Evolutionary conservation across 129 eudicot species (phyloP), one percentile per base, ranked within the genome.

Genomic region (Solidago caesia): DNA sequence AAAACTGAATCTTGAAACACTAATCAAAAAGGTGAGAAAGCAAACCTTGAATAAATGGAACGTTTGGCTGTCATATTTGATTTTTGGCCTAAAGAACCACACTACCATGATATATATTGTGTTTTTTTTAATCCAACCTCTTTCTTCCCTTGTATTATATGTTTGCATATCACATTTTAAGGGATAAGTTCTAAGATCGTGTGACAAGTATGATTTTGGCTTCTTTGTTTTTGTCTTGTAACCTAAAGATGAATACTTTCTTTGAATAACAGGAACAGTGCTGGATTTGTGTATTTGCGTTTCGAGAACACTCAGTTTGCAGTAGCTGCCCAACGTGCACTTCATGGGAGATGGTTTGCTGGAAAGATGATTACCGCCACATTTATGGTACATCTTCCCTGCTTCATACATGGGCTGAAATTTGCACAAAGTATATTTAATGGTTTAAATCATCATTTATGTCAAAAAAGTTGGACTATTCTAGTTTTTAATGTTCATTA

Each of bases 261-360:
- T 46, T 82, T 52, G 55, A 6, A 41, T 42, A 67, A 64, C 86
- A 91, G 97, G 84, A 81, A 89, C 68, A 84, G 87, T 72, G 90
- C 85, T 7, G 97, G 97, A 7, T 85, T 81, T 71, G 97, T 91
- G 8, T 91, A 91, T 82, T 59, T 91, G 80, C 85, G 89, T 46
- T 91, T 91, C 75, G 97, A 91, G 45, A 81, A 83, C 64, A 80
- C 86, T 21, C 81, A 80, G 80, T 73, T 92, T 64, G 92, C 97
- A 68, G 75, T 71, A 27, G 82, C 86, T 55, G 97, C 96, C 55
- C 97, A 91, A 77, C 89, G 82, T 26, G 92, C 87, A 47, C 92
- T 91, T 25, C 96, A 91, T 72, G 96, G 96, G 75, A 76, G 97
- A 81, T 91, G 97, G 97, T 91, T 91, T 86, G 97, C 97, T 33